Evolutionary conservation across 2,329 filamentous ascomycete species (phyloP).

Genomic region (Pyrenophora graminea): DNA sequence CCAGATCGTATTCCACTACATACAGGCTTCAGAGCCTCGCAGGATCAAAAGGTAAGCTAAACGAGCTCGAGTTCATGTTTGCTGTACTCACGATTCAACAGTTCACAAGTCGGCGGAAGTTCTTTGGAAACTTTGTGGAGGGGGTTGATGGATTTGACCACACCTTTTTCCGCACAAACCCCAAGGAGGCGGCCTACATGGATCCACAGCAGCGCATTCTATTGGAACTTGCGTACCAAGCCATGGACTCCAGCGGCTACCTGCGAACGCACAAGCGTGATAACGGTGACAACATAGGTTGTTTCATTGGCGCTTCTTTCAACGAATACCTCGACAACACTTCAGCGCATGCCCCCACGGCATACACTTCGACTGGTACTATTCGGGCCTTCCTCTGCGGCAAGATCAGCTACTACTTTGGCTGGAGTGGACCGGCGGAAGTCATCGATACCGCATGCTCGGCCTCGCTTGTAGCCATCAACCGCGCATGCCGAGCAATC

Average conservation of each 20-base stretch:
- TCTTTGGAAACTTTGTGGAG: conserved; percentile 11
- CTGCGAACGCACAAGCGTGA: not conserved
- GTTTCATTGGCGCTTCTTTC: conserved; percentile 36
- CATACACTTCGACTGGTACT: conserved; percentile 21
- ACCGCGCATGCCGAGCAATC: conserved; percentile 33
- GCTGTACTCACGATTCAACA: no score
- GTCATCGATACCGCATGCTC: conserved; percentile 45
- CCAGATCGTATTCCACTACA: no score
- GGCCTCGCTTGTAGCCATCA: conserved; percentile 33
- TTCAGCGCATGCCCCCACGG: conserved; percentile 9
- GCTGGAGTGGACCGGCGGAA: conserved; percentile 26
- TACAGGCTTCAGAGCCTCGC: no score
- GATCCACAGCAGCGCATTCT: conserved; percentile 32
- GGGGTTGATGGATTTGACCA: conserved; percentile 35
- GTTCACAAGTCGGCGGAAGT: conserved; percentile 1
- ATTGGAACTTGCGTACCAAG: conserved; percentile 34
- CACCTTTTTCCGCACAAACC: conserved; percentile 26
- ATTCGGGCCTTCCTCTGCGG: conserved; percentile 24
- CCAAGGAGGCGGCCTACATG: conserved; percentile 24
- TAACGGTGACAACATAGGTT: conserved; percentile 25
- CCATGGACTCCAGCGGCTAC: conserved; percentile 43
- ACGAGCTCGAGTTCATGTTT: no score
- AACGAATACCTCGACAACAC: conserved; percentile 34
- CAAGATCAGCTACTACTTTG: conserved; percentile 29
- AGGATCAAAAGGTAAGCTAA: no score